Conservation (phyloP, 2,329 filamentous ascomycete genomes). For the Arachnopeziza araneosa region DNA sequence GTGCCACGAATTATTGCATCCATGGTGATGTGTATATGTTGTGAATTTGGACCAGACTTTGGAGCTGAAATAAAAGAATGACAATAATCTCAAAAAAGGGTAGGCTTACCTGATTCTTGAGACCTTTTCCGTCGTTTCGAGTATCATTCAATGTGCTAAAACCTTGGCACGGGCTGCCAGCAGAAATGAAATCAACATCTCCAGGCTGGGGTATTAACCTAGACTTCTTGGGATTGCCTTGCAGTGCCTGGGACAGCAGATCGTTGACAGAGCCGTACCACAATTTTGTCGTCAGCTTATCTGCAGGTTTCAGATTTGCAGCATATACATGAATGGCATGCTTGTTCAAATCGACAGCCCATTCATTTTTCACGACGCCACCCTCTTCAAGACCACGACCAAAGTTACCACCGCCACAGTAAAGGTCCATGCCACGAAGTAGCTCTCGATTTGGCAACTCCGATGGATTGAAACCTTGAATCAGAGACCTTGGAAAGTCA, state of each 20-base stretch:
- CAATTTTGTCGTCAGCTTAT: slow-evolving; percentile 38
- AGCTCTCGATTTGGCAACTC: slow-evolving; percentile 27
- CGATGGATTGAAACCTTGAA: slow-evolving; percentile 50
- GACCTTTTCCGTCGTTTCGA: slow-evolving; percentile 47
- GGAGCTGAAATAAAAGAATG: no score
- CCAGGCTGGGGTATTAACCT: slow-evolving; percentile 51
- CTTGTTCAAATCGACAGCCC: slow-evolving; percentile 61
- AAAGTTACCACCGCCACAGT: slow-evolving; percentile 73
- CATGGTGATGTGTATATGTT: no score
- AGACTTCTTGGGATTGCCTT: slow-evolving; percentile 38
- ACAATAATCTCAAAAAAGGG: no score
- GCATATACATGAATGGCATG: slow-evolving; percentile 67
- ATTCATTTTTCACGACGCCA: slow-evolving; percentile 57
- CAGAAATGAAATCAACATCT: slow-evolving; percentile 63
- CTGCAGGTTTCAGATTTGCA: slow-evolving; percentile 50
- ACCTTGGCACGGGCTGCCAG: slow-evolving; percentile 72
- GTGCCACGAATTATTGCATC: no score
- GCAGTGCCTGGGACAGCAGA: slow-evolving; percentile 50
- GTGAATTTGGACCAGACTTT: no score
- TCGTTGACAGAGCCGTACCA: slow-evolving; percentile 71
- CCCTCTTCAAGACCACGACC: slow-evolving; percentile 71
- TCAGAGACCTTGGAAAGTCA: slow-evolving; percentile 34
- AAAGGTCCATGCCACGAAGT: slow-evolving; percentile 63
- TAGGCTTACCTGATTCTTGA: slow-evolving; percentile 51
- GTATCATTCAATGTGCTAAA: slow-evolving; percentile 62